Conservation (phyloP, 2,329 filamentous ascomycete species). For the Phyllosticta citrichinensis region DNA sequence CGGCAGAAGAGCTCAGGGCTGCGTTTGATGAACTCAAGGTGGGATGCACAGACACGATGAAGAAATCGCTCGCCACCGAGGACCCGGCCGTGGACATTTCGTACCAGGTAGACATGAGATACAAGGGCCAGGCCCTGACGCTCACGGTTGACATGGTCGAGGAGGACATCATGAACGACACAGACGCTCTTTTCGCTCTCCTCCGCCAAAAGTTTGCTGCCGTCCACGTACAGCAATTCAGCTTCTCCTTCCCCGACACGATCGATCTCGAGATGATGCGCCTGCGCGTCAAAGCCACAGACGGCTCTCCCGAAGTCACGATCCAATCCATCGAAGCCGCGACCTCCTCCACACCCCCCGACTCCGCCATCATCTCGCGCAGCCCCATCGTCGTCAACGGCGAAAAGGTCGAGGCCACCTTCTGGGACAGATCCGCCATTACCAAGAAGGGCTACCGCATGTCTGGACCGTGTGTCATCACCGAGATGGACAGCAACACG, state of each 20-base stretch:
- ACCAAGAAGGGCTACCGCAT: constrained; percentile 33
- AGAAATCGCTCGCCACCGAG: constrained; percentile 24
- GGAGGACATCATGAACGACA: constrained; percentile 17
- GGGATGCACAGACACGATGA: constrained; percentile 30
- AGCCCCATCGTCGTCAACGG: constrained; percentile 34
- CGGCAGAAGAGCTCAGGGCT: constrained; percentile 22
- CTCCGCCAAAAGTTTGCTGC: constrained; percentile 33
- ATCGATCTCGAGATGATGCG: constrained; percentile 41
- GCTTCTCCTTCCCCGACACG: constrained; percentile 30
- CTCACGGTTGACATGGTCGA: constrained; percentile 21
- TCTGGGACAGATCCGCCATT: constrained; percentile 37
- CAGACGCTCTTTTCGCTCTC: constrained; percentile 19
- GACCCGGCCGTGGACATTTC: constrained; percentile 22
- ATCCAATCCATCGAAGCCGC: constrained; percentile 26
- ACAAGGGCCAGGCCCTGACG: constrained; percentile 37
- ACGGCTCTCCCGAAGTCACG: constrained; percentile 33
- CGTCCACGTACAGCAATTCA: constrained; percentile 37
- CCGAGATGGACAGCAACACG: constrained; percentile 44
- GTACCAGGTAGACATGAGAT: constrained; percentile 39
- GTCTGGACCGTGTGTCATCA: constrained; percentile 37
- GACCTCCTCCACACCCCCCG: constrained; percentile 19
- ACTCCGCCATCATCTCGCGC: constrained; percentile 28
- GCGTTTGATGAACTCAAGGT: constrained; percentile 28
- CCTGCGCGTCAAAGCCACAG: constrained; percentile 35
- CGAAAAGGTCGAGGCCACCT: constrained; percentile 29